Base-by-base conservation (phyloP, 305 asterid genomes). In the Rubia peregrina region DNA sequence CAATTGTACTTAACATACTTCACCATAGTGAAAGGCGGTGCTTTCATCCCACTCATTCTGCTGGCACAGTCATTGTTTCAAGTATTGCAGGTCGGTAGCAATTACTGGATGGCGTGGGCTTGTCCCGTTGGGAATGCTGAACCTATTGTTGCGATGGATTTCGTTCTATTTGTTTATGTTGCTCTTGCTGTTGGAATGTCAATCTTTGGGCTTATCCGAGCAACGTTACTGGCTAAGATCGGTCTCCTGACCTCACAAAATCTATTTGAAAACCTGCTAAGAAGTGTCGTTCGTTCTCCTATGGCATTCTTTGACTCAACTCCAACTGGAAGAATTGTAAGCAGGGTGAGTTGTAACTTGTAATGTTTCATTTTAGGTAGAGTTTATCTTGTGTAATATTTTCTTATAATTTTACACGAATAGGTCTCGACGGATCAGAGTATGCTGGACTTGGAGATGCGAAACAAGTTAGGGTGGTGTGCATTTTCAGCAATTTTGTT, bases 21-120 rank as follows among this genome's bases (percentile, higher is more conserved):
- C 88, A 85, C 91, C 48, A 81, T 56, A 12, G 85, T 82, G 53
- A 94, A 87, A 75, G 72, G 96, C 21, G 99, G 99, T 44, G 87
- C 79, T 61, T 81, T 91, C 17, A 86, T 94, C 76, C 98, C 98
- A 7, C 79, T 94, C 43, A 91, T 94, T 71, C 26, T 94, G 62
- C 84, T 94, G 3, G 97, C 96, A 1, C 99, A 94, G 69, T 69
- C 86, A n/a, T 86, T 89, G 6, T 91, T 89, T 84, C 99, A 94
- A 75, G 85, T 79, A 67, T 74, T 94, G 71, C 99, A 94, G 85
- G 84, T 94, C 53, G 78, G 84, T 67, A 89, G 98, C 92, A 94
- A 91, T 80, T 94, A 94, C 73, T 94, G 99, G 99, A 94, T 94
- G 98, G 95, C 99, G 19, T 94, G 96, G 95, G 86, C 97, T 19